Evolutionary conservation across 179 eudicot species (phyloP).

Genomic region (Spergularia azorica): DNA sequence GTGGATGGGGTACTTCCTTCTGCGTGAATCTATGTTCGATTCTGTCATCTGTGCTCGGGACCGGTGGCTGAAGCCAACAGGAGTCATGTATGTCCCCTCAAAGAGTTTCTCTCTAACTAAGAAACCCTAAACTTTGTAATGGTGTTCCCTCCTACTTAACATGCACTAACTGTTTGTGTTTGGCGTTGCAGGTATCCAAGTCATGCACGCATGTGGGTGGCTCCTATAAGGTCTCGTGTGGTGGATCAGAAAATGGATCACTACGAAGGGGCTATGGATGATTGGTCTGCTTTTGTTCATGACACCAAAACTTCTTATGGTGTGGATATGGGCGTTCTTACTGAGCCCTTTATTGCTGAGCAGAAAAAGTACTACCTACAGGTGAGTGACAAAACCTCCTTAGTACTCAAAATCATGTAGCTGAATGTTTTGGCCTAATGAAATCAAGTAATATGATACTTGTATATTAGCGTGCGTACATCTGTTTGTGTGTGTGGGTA

Average conservation of each 20-base stretch:
- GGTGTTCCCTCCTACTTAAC: too few relatives aligned
- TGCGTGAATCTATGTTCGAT: constrained; percentile 98
- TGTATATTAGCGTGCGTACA: too few relatives aligned
- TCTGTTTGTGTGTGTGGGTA: too few relatives aligned
- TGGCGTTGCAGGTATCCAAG: constrained; percentile 78
- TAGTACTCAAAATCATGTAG: neutral
- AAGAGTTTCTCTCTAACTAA: neutral
- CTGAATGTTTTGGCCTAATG: neutral
- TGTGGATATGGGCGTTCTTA: constrained; percentile 83
- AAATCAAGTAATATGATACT: neutral
- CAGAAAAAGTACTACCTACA: constrained; percentile 81
- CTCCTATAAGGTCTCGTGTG: constrained; percentile 82
- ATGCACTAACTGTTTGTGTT: neutral
- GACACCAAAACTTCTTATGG: constrained; percentile 77
- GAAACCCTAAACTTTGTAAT: too few relatives aligned
- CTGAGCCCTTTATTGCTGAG: constrained; percentile 67
- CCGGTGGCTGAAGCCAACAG: constrained; percentile 90
- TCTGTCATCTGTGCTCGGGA: constrained; percentile 97
- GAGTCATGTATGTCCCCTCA: constrained; percentile 73
- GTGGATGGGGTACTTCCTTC: constrained; percentile 99
- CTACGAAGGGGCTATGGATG: constrained; percentile 78
- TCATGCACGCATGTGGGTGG: constrained; percentile 97
- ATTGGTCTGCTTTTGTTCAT: constrained; percentile 70
- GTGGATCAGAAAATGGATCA: constrained; percentile 74
- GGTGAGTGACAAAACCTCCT: constrained; percentile 40